Percentiles rank a stretch among this genome's conserved stretches.
phyloP scores from a whole-genome alignment of 2,329 filamentous ascomycete species.

The Claviceps monticola region DNA sequence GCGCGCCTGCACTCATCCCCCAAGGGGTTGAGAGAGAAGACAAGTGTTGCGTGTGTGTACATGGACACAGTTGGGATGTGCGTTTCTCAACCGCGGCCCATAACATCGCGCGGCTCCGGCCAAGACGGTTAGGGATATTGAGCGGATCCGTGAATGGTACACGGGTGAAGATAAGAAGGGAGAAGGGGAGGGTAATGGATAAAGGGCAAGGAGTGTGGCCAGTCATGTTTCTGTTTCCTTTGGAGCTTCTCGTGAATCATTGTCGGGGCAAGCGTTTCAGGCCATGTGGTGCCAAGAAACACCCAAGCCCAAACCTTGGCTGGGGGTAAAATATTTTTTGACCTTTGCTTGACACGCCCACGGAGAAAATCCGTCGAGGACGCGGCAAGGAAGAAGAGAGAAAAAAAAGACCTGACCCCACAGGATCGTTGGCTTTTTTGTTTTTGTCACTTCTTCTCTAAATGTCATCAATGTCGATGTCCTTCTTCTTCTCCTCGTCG shows the following conservation, averaged over 20 bases:
- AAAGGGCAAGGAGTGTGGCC: conserved; percentile 4
- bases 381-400: not conserved
- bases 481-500: conserved; percentile 49
- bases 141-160: not conserved
- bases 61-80: not conserved
- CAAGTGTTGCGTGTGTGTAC: conserved; percentile 19
- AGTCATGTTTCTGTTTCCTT: conserved; percentile 2
- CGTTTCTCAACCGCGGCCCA: conserved; percentile 12
- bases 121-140: not conserved
- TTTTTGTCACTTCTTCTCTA: conserved; percentile 34
- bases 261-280: not conserved
- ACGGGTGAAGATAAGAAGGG: not conserved
- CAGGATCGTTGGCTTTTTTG: not conserved
- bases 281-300: not conserved
- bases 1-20: conserved; percentile 2
- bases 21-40: conserved; percentile 49
- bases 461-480: conserved; percentile 93
- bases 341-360: too few species aligned
- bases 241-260: not conserved
- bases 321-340: not conserved
- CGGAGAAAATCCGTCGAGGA: not conserved
- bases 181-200: not conserved
- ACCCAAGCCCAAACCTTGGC: not conserved
- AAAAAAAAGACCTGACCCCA: not conserved
- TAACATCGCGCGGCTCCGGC: not conserved